Base-by-base conservation (phyloP, 106 monocot genomes). In the Agapanthus africanus region DNA sequence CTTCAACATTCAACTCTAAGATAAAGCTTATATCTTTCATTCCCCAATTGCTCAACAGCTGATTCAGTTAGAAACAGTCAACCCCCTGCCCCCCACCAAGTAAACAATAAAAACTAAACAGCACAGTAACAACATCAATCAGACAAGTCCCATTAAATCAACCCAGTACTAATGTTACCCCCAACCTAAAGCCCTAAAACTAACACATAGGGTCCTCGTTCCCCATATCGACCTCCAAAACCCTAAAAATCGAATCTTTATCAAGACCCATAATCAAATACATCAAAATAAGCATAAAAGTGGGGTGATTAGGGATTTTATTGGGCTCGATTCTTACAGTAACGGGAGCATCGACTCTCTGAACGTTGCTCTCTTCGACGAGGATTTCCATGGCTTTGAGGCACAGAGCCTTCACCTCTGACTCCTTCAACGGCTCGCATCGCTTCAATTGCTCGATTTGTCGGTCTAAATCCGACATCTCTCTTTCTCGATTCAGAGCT, bases 331-430 rank as follows among this genome's bases (percentile, higher is more conserved):
- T n/a, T n/a, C 77, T 72, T 69, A 97, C 97, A 25, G 97, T 97
- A 71, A 97, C 97, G 65, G 97, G 92, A 66, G 97, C 91, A 70
- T 97, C 97, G 66, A 97, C 97, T 40, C 92, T 67, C 73, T 97
- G 92, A 72, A 97, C 97, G 74, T 97, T 97, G 84, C 91, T 87
- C 79, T 97, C 97, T 75, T 97, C 97, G 49, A 97, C 92, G 28
- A 97, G 87, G 79, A 97, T 97, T 87, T 97, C 92, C 87, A 92
- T 97, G 74, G 97, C 97, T 70, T 92, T 97, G 69, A 90, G 80
- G 67, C 97, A 92, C 22, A 97, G 87, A 8, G 92, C 82, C 80
- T 97, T 97, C 64, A 92, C 92, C 82, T 97, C 97, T 42, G 87
- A 81, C 71, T 97, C 97, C 79, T 70, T 87, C n/a, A 97, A 70